Percentiles rank a stretch among this genome's conserved stretches.
phyloP scores from a whole-genome alignment of 768 basidiomycete species.

The Lactarius hengduanensis region DNA sequence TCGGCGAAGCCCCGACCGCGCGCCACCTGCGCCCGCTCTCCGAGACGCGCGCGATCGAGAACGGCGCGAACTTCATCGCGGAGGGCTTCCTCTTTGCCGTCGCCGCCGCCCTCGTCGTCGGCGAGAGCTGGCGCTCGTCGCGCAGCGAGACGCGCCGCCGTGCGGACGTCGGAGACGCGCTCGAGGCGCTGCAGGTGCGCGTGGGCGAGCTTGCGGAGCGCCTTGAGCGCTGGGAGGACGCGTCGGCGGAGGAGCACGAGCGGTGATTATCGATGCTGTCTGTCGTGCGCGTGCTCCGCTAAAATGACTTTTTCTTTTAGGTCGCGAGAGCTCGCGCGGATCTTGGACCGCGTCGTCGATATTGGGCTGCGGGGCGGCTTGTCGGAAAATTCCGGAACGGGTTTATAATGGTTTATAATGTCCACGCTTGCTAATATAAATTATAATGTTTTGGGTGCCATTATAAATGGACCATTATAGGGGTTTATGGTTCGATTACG shows the following conservation, averaged over 20 bases:
- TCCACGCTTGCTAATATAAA: too few species aligned
- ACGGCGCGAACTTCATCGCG: constrained; percentile 79
- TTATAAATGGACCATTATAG: too few species aligned
- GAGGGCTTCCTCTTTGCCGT: constrained; percentile 84
- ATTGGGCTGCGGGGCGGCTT: constrained; percentile 60
- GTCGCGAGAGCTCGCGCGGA: constrained; percentile 51
- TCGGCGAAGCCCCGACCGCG: constrained; percentile 66
- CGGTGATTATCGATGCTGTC: constrained; percentile 36
- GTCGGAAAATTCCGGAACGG: too few species aligned
- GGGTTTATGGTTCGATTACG: too few species aligned
- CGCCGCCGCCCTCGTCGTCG: constrained; percentile 68
- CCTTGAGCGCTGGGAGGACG: constrained; percentile 43
- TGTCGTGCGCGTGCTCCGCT: background rate
- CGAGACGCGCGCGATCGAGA: constrained; percentile 82
- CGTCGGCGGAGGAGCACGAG: constrained; percentile 44
- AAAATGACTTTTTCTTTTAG: background rate
- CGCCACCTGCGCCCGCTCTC: constrained; percentile 70
- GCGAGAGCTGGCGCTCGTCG: constrained; percentile 74
- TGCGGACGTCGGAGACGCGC: constrained; percentile 66
- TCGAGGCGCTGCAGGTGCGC: constrained; percentile 54
- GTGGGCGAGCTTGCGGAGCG: constrained; percentile 49
- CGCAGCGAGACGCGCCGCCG: constrained; percentile 68
- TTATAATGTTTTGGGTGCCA: too few species aligned
- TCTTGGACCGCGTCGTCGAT: constrained; percentile 66
- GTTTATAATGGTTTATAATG: too few species aligned